Conservation (phyloP, 1,284 basidiomycete species). For the Cutaneotrichosporon sp. region DNA sequence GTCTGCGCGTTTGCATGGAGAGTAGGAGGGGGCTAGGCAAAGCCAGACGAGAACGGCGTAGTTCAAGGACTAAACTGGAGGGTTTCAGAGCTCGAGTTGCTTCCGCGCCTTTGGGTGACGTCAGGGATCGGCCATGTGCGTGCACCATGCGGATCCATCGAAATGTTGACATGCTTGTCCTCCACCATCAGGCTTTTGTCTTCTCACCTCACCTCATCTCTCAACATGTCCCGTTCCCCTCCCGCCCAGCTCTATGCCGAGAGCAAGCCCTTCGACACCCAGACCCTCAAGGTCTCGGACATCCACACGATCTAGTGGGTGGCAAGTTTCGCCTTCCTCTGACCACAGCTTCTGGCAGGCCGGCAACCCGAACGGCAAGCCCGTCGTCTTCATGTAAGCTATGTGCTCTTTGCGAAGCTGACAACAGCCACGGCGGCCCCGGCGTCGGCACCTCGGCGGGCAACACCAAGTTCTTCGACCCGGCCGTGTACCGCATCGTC, state of each 20-base stretch:
- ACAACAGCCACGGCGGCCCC: constrained; percentile 35
- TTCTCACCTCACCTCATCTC: background rate
- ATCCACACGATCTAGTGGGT: constrained; percentile 74
- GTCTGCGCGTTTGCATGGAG: too few species aligned
- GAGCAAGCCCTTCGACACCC: constrained; percentile 60
- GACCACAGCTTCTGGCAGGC: constrained; percentile 70
- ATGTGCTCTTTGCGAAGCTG: background rate
- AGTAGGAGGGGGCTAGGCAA: too few species aligned
- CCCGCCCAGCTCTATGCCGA: background rate
- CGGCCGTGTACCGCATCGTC: constrained; percentile 69
- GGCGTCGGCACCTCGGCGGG: constrained; percentile 46
- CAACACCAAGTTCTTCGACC: constrained; percentile 80
- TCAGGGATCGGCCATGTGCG: too few species aligned
- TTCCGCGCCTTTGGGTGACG: too few species aligned
- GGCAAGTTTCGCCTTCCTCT: constrained; percentile 38
- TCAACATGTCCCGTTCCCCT: background rate
- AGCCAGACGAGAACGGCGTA: too few species aligned
- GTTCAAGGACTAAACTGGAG: too few species aligned
- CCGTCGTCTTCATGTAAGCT: constrained; percentile 69
- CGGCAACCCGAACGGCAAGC: constrained; percentile 73
- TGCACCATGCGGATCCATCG: background rate
- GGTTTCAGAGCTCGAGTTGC: too few species aligned
- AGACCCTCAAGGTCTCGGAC: constrained; percentile 69
- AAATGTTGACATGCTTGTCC: background rate
- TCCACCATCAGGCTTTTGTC: too few species aligned